phyloP scores from a whole-genome alignment of 129 eudicot species.

The Pulicaria dysenterica region DNA sequence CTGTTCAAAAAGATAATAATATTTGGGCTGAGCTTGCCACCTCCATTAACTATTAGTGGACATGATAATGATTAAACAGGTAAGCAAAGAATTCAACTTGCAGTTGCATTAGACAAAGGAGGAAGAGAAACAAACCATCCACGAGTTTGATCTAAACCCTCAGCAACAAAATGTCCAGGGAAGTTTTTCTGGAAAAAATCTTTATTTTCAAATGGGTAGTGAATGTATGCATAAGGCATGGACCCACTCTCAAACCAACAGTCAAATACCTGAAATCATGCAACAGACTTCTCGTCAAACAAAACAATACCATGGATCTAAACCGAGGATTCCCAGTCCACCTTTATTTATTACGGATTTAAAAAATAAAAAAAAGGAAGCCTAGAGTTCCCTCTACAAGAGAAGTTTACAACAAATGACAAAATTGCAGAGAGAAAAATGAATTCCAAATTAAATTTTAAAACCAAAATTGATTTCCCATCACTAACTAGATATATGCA shows the following conservation, averaged over 20 bases:
- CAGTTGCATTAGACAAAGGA: background rate
- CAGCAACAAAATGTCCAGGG: slow-evolving; percentile 94
- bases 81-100: background rate
- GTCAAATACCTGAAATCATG: slow-evolving; percentile 70
- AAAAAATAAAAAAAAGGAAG: too few species aligned
- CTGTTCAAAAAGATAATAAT: too few species aligned
- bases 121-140: slow-evolving; percentile 63
- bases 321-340: too few species aligned
- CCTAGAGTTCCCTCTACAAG: too few species aligned
- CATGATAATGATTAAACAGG: too few species aligned
- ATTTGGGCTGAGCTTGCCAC: too few species aligned
- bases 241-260: slow-evolving; percentile 99
- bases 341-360: too few species aligned
- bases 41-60: too few species aligned
- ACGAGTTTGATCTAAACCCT: slow-evolving; percentile 96
- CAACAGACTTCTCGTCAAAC: background rate
- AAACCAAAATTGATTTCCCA: slow-evolving; percentile 1
- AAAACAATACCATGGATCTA: too few species aligned
- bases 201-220: slow-evolving; percentile 83
- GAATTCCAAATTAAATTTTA: background rate
- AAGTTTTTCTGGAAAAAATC: slow-evolving; percentile 70
- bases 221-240: slow-evolving; percentile 94
- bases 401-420: background rate
- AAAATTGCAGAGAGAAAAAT: background rate
- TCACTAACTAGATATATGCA: too few species aligned